phyloP scores from a whole-genome alignment of 805 yeast genomes.

The Yamadazyma kitorensis region DNA sequence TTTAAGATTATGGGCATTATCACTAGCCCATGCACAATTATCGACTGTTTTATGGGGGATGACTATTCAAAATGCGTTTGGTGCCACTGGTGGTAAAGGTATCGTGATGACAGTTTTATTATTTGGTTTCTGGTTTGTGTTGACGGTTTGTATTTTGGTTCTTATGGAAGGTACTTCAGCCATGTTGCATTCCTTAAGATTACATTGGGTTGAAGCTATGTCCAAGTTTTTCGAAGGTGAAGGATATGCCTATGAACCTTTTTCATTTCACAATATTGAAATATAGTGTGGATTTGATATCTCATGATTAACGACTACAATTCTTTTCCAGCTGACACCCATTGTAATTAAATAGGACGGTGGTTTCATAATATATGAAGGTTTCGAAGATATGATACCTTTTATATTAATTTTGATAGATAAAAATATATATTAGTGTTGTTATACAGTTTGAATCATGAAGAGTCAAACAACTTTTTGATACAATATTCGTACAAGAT shows the following conservation, averaged over 20 bases:
- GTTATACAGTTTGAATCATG: too few relatives aligned
- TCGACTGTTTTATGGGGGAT: slow-evolving; percentile 73
- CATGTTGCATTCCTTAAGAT: slow-evolving; percentile 72
- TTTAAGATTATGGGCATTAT: slow-evolving; percentile 74
- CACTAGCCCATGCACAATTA: slow-evolving; percentile 77
- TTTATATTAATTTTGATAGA: too few relatives aligned
- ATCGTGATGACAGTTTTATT: slow-evolving; percentile 56
- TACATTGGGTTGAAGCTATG: slow-evolving; percentile 85
- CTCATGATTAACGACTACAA: too few relatives aligned
- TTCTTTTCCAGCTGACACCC: too few relatives aligned
- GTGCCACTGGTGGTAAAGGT: slow-evolving; percentile 51
- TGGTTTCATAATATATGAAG: too few relatives aligned
- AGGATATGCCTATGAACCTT: slow-evolving; percentile 67
- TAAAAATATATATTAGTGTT: too few relatives aligned
- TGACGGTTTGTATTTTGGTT: slow-evolving; percentile 67
- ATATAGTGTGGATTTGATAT: too few relatives aligned
- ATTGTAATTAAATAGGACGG: too few relatives aligned
- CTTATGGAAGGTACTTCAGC: slow-evolving; percentile 86
- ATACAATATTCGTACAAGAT: too few relatives aligned
- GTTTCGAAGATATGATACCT: too few relatives aligned
- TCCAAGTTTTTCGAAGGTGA: slow-evolving; percentile 78
- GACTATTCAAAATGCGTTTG: slow-evolving; percentile 67
- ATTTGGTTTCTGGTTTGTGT: slow-evolving; percentile 73
- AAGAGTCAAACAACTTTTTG: too few relatives aligned
- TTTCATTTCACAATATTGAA: slow-evolving; percentile 37